Base-by-base conservation (phyloP, 2,329 filamentous ascomycete genomes). In the Xylaria multiplex region DNA sequence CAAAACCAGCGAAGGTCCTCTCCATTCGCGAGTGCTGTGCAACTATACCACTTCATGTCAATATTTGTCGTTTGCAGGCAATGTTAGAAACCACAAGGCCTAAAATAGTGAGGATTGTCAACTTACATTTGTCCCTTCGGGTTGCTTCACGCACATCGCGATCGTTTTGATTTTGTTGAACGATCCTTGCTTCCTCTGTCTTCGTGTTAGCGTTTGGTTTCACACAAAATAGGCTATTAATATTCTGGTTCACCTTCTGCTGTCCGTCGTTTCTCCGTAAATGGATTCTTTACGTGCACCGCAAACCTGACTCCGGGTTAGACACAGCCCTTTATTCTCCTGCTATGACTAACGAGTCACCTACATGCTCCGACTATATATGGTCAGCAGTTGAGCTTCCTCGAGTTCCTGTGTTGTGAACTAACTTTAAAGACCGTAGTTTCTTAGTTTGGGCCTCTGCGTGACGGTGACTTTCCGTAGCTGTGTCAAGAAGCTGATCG, bases 371-470 rank as follows among this genome's bases (percentile, higher is more conserved):
- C 91, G 85, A 79, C 97, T 97, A 50, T 1, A 30, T 2, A 35
- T 91, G 85, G 79, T 97, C 97, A 56, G 59, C 27, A 43, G 43
- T 27, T 35, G 22, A 16, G 27, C 8, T 6, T 2, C 27, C 5
- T n/a, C 2, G 7, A 27, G 16, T 27, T 22, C 13, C 13, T 32
- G 22, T 2, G 13, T 19, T 19, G 19, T 37, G 8, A 35, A 59
- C 67, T 57, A 4, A 64, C 67, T 69, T 67, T 0, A 69, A 9
- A 1, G 48, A 59, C 30, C 61, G 95, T 43, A 97, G 82, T 76
- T 97, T 93, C 54, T 89, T 87, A 1, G 93, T 91, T 72, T 92
- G 91, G 71, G 94, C 92, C 72, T 93, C 90, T 0, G 92, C 92
- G 65, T 91, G 82, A 64, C 88, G 87, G 72, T 92, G 87, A 81